Percentiles rank a stretch among this genome's conserved stretches.
Conservation (phyloP, 2,329 filamentous ascomycete species). For the Aureobasidium mangrovei region DNA sequence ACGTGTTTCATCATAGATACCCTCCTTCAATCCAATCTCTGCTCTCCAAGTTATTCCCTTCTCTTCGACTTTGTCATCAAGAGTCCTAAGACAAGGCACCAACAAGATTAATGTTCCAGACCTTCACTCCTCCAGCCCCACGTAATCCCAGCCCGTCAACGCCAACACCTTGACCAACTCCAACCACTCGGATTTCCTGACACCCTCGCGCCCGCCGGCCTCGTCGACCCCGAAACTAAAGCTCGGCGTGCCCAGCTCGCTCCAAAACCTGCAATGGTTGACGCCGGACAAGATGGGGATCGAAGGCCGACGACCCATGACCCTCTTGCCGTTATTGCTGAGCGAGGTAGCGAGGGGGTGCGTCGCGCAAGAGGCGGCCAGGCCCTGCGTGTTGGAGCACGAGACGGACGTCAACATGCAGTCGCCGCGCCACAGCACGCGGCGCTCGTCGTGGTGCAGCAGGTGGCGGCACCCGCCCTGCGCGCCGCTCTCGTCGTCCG, state of each 20-base stretch:
- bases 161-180: slow-evolving; percentile 9
- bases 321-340: neutral
- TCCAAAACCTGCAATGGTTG: neutral
- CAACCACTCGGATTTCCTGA: neutral
- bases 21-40: too few species aligned
- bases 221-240: neutral
- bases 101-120: too few species aligned
- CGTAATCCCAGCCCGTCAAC: slow-evolving; percentile 7
- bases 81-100: too few species aligned
- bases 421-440: neutral
- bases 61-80: too few species aligned
- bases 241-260: neutral
- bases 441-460: neutral
- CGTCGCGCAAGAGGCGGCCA: neutral
- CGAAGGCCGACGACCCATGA: neutral
- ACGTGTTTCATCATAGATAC: too few species aligned
- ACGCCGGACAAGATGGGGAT: neutral
- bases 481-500: neutral
- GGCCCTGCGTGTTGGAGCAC: neutral
- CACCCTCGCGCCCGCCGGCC: neutral
- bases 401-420: slow-evolving; percentile 2
- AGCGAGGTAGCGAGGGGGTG: slow-evolving; percentile 1
- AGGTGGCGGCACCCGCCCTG: neutral
- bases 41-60: too few species aligned
- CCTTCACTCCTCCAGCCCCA: neutral